Conservation (phyloP, 306 rosid genomes). For the Dicorynia guianensis region DNA sequence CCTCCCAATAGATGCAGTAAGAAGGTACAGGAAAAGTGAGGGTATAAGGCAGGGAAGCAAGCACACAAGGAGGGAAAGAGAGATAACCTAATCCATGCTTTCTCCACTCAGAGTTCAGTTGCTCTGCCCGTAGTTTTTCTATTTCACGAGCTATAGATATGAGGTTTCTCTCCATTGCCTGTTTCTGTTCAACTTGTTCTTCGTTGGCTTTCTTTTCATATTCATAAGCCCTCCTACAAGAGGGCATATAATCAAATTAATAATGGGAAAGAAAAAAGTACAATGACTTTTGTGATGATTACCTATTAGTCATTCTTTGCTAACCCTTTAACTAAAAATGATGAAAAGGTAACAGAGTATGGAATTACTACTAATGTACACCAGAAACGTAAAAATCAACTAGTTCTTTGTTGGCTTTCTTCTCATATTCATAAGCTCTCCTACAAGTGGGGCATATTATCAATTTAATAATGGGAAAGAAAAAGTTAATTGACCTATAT, state of each 20-base stretch:
- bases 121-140: conserved; percentile 53
- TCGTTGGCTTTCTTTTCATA: conserved; percentile 55
- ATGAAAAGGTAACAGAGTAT: too few relatives aligned
- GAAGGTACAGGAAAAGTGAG: conserved; percentile 1
- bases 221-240: conserved; percentile 57
- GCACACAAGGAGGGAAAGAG: too few relatives aligned
- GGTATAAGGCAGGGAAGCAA: too few relatives aligned
- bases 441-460: too few relatives aligned
- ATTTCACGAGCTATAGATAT: conserved; percentile 63
- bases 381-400: too few relatives aligned
- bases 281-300: not conserved
- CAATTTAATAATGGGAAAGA: too few relatives aligned
- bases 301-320: not conserved
- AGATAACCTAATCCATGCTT: conserved; percentile 46
- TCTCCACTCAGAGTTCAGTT: conserved; percentile 43
- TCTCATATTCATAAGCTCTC: too few relatives aligned
- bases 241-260: conserved; percentile 37
- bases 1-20: not conserved
- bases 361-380: too few relatives aligned
- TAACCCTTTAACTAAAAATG: too few relatives aligned
- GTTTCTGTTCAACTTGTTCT: conserved; percentile 53
- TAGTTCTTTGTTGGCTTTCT: too few relatives aligned
- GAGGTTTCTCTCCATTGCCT: conserved; percentile 57
- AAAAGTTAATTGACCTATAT: too few relatives aligned
- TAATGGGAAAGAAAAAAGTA: not conserved